Evolutionary conservation across 306 rosid species (phyloP).

Genomic region (Vigna unguiculata): DNA sequence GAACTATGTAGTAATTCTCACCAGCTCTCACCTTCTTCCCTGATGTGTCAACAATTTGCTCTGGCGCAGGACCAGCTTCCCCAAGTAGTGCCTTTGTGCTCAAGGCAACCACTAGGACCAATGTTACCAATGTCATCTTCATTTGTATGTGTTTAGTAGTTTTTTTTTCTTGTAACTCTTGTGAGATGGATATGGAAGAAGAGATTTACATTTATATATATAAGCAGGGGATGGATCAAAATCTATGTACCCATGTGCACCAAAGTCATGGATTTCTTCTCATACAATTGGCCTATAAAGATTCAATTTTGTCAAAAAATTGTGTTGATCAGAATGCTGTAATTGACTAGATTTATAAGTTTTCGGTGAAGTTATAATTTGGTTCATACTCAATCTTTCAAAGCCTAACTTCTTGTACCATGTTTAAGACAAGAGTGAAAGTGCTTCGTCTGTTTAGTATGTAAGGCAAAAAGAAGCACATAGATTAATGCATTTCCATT

Average conservation of each 20-base stretch:
- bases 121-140: constrained; percentile 9
- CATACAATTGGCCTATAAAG: constrained; percentile 10
- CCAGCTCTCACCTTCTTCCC: constrained; percentile 31
- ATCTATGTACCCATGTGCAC: neutral
- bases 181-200: neutral
- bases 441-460: neutral
- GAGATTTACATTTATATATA: neutral
- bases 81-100: constrained; percentile 16
- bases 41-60: constrained; percentile 45
- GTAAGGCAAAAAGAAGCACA: neutral
- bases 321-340: too few relatives aligned
- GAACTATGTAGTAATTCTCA: constrained; percentile 28
- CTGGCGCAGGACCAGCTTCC: constrained; percentile 20
- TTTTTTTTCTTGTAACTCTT: neutral
- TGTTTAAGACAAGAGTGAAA: neutral
- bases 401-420: neutral
- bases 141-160: neutral
- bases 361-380: neutral
- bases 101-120: constrained; percentile 18
- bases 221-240: neutral
- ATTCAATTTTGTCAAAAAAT: too few relatives aligned
- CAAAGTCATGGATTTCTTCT: constrained; percentile 14
- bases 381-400: neutral
- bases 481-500: neutral
- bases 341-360: too few relatives aligned